phyloP scores from a whole-genome alignment of 257 asterid genomes.

The Galeopsis tetrahit region DNA sequence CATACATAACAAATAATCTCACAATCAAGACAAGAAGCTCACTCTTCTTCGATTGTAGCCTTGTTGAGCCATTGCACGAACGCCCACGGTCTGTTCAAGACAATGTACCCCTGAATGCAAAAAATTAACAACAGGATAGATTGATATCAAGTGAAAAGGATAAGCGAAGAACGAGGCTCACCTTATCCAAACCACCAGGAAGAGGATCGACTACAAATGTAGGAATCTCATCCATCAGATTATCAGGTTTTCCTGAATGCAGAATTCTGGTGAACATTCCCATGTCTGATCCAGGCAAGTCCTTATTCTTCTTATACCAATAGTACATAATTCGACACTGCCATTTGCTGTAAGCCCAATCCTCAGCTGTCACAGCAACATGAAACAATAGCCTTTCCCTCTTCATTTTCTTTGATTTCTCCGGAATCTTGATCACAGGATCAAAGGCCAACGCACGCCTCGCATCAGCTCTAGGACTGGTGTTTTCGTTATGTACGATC shows the following conservation, averaged over 20 bases:
- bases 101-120: slow-evolving; percentile 59
- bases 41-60: slow-evolving; percentile 71
- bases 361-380: slow-evolving; percentile 54
- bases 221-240: slow-evolving; percentile 70
- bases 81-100: slow-evolving; percentile 78
- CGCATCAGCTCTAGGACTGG: slow-evolving; percentile 17
- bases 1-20: too few species aligned
- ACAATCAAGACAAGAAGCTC: slow-evolving; percentile 29
- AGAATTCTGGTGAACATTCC: slow-evolving; percentile 63
- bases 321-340: slow-evolving; percentile 69
- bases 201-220: slow-evolving; percentile 69
- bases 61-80: slow-evolving; percentile 69
- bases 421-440: slow-evolving; percentile 55
- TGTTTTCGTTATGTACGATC: slow-evolving; percentile 25
- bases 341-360: slow-evolving; percentile 59
- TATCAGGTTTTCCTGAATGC: slow-evolving; percentile 60
- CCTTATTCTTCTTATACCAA: slow-evolving; percentile 54
- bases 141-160: neutral
- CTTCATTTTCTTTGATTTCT: slow-evolving; percentile 20
- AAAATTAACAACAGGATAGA: neutral
- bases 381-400: slow-evolving; percentile 42
- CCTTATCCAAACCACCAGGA: slow-evolving; percentile 58
- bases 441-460: slow-evolving; percentile 30
- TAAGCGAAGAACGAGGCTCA: slow-evolving; percentile 16
- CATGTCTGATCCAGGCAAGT: slow-evolving; percentile 62